phyloP scores from a whole-genome alignment of 2,329 filamentous ascomycete genomes.

The Cordyceps cicadae region DNA sequence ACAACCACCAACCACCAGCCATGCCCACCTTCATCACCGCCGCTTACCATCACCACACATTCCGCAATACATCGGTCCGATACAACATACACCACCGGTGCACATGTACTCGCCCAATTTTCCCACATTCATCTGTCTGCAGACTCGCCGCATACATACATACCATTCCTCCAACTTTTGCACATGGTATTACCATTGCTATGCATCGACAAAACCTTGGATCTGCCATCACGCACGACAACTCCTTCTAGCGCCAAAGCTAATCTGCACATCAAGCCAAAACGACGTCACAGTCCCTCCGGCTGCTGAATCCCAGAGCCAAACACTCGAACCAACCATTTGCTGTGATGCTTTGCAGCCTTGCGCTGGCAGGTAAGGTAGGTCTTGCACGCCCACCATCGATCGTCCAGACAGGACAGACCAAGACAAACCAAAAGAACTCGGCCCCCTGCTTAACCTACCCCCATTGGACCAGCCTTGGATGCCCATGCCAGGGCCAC shows the following conservation, averaged over 20 bases:
- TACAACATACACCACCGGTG: not conserved
- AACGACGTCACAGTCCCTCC: constrained; percentile 6
- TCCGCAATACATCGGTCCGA: not conserved
- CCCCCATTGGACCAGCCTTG: not conserved
- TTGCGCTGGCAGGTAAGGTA: too few relatives aligned
- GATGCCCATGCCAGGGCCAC: not conserved
- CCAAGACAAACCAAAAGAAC: not conserved
- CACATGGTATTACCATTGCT: too few relatives aligned
- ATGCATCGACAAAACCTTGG: not conserved
- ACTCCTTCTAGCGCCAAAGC: constrained; percentile 6
- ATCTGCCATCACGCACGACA: not conserved
- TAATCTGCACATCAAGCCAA: constrained; percentile 6
- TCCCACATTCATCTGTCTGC: not conserved
- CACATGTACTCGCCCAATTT: not conserved
- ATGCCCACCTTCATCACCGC: not conserved
- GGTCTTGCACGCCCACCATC: too few relatives aligned
- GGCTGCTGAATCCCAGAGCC: not conserved
- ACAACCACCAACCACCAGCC: not conserved
- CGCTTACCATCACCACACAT: not conserved
- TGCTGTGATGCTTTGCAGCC: too few relatives aligned
- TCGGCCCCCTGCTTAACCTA: not conserved
- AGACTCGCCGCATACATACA: too few relatives aligned
- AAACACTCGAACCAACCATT: not conserved
- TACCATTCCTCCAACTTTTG: too few relatives aligned
- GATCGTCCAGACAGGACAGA: not conserved